phyloP scores from a whole-genome alignment of 768 basidiomycete genomes.

The Rhizopogon vulgaris region DNA sequence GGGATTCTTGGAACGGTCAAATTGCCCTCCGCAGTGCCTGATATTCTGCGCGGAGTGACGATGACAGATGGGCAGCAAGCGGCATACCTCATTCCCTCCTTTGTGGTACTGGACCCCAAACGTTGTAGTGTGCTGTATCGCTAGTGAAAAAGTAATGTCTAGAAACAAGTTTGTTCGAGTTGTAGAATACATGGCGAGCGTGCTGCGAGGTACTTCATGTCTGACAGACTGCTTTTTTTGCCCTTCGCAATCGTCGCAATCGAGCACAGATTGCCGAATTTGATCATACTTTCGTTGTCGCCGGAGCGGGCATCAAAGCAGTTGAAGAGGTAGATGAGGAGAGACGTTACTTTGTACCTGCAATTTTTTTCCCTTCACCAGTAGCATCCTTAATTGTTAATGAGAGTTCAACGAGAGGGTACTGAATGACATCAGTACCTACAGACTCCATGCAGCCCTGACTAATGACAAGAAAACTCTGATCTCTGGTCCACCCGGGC shows the following conservation, averaged over 20 bases:
- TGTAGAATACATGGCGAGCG: too few relatives aligned
- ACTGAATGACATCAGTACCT: background rate
- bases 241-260: too few relatives aligned
- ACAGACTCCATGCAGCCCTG: conserved; percentile 27
- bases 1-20: conserved; percentile 11
- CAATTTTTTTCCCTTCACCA: conserved; percentile 30
- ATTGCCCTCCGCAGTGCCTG: conserved; percentile 14
- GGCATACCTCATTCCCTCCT: conserved; percentile 12
- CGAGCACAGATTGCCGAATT: too few relatives aligned
- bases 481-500: conserved; percentile 45
- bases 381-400: conserved; percentile 32
- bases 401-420: background rate
- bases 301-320: conserved; percentile 47
- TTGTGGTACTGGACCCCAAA: background rate
- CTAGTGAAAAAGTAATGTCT: too few relatives aligned
- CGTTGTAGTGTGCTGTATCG: too few relatives aligned
- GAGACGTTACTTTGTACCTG: background rate
- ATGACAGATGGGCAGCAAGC: conserved; percentile 10
- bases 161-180: too few relatives aligned
- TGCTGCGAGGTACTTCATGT: too few relatives aligned
- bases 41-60: conserved; percentile 11
- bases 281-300: background rate
- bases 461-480: conserved; percentile 45
- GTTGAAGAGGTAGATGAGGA: conserved; percentile 18
- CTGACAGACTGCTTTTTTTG: too few relatives aligned